Conservation (phyloP, 2,329 filamentous ascomycete genomes). For the Aotearoamyces nothofagi region DNA sequence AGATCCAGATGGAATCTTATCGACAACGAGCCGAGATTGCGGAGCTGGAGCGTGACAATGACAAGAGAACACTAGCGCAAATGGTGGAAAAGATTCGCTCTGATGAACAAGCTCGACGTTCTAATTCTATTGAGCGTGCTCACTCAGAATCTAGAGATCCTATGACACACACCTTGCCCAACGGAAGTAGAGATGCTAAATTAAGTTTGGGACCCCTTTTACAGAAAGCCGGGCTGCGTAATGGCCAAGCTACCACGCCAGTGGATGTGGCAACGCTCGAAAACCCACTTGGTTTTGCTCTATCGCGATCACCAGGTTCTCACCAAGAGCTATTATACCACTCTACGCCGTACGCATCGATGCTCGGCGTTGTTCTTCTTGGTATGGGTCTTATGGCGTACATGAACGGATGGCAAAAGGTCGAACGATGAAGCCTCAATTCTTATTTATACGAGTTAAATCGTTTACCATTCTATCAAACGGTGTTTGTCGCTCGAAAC, state of each 20-base stretch:
- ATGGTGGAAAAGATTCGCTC: conserved; percentile 74
- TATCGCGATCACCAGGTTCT: conserved; percentile 24
- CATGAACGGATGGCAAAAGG: conserved; percentile 62
- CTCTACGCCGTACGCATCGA: conserved; percentile 62
- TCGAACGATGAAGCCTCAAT: conserved; percentile 13
- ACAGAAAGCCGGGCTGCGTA: conserved; percentile 7
- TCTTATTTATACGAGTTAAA: neutral
- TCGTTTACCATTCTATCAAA: neutral
- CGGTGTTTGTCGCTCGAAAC: too few species aligned
- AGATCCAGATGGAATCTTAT: conserved; percentile 64
- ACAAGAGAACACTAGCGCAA: conserved; percentile 63
- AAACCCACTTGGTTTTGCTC: conserved; percentile 15
- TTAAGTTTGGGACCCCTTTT: conserved; percentile 5
- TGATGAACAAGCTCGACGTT: conserved; percentile 37
- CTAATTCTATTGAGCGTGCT: conserved; percentile 10
- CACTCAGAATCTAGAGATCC: conserved; percentile 5
- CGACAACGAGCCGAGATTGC: conserved; percentile 65
- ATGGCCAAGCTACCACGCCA: conserved; percentile 8
- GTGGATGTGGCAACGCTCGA: conserved; percentile 8
- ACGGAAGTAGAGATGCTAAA: neutral
- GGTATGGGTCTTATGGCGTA: conserved; percentile 79
- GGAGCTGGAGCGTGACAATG: conserved; percentile 59
- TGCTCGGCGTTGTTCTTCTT: conserved; percentile 67
- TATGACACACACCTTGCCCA: neutral
- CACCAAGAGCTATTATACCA: conserved; percentile 33